Evolutionary conservation across 1,139 yeast genomes (phyloP), one percentile per base, ranked within the genome.

Genomic region (Meyerozyma elateridarum): DNA sequence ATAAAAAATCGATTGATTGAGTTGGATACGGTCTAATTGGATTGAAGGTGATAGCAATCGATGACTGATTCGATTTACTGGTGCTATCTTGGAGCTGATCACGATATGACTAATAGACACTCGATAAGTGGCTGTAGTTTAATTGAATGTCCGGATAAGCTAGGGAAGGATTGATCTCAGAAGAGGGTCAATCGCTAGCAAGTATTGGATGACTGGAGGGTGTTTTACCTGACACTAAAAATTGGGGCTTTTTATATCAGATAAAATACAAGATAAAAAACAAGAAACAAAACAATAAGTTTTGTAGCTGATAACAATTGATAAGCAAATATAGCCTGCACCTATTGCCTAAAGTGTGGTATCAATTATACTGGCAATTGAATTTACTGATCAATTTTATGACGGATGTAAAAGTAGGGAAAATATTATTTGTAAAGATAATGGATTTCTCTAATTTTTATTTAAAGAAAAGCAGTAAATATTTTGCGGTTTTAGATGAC

Each of bases 401-500:
- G 12, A 4, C 11, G 6, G 4, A 24, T 24, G 8, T n/a, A n/a
- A 11, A 24, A 24, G 27, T 24, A 15, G 13, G n/a, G 2, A 22
- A 15, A 15, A 8, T 13, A 8, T 24, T 15, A 24, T 15, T 24
- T 17, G 18, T 24, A 9, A 14, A 24, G 15, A 15, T 5, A 9
- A 15, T 9, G 27, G 27, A 24, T 24, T 3, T 15, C 18, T 24
- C 14, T 15, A 24, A 18, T 24, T 24, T 24, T 24, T 15, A 14
- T 13, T 24, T 5, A 15, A 24, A 15, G 15, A 24, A 12, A 3
- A 24, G 12, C 9, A n/a, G 27, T 24, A 24, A 24, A 24, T 24
- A 24, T 24, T 24, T 18, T 24, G 27, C 27, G 11, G 15, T 24
- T 24, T 24, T 24, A 24, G 27, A 24, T 24, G 27, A 24, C 27